Percentiles rank a stretch among this genome's conserved stretches.
These are phyloP conservation scores for Chenopodium quinoa DNA, from an alignment of 148 eudicot species.

Conservation along the genomic window DNA sequence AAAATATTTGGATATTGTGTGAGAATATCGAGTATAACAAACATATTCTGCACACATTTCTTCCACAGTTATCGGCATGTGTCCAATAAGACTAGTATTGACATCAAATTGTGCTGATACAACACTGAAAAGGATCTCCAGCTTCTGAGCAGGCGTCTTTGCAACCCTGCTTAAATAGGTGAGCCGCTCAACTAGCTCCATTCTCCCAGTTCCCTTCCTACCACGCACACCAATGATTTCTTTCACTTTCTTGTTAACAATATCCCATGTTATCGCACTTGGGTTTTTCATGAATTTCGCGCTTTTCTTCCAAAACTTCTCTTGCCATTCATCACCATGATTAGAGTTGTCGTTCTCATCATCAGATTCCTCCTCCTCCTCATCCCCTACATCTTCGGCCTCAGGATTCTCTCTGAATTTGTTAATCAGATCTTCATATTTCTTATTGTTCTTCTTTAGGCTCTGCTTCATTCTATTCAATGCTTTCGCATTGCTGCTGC, in stretches of 20 bases:
- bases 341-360: constrained; percentile 19
- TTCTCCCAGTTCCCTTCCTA: constrained; percentile 77
- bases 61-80: constrained; percentile 89
- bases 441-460: constrained; percentile 80
- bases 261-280: constrained; percentile 57
- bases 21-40: constrained; percentile 64
- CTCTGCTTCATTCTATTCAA: constrained; percentile 88
- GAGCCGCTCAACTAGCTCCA: constrained; percentile 88
- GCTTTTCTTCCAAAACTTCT: too few relatives aligned
- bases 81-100: constrained; percentile 70
- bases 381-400: constrained; percentile 43
- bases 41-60: constrained; percentile 81
- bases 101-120: constrained; percentile 91
- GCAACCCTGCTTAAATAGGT: constrained; percentile 85
- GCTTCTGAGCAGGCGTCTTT: constrained; percentile 93
- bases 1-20: constrained; percentile 67
- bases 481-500: constrained; percentile 75
- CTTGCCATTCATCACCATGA: constrained; percentile 24
- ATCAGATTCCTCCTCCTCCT: constrained; percentile 32
- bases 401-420: constrained; percentile 76
- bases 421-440: constrained; percentile 62
- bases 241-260: constrained; percentile 76
- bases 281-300: constrained; percentile 51
- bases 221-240: constrained; percentile 84
- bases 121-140: constrained; percentile 79